phyloP scores from a whole-genome alignment of 345 rosid species.

The Hibiscus trionum region DNA sequence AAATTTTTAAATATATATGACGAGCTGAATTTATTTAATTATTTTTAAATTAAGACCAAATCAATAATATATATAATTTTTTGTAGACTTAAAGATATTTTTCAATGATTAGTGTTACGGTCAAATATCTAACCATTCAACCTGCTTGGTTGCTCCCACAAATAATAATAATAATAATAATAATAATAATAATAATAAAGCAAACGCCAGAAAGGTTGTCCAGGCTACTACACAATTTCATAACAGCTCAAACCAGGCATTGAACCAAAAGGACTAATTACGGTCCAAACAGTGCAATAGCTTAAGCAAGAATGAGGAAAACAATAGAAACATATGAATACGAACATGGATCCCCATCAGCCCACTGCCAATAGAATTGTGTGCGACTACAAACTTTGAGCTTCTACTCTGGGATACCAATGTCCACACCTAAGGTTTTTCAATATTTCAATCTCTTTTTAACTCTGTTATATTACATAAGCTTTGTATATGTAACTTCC shows the following conservation, averaged over 20 bases:
- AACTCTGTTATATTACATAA: slow-evolving; percentile 1
- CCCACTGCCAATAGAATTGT: background rate
- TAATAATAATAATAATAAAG: too few species aligned
- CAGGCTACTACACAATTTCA: slow-evolving; percentile 21
- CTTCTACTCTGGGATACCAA: background rate
- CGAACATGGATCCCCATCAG: background rate
- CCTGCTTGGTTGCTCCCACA: too few species aligned
- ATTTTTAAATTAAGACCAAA: too few species aligned
- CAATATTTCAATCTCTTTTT: slow-evolving; percentile 7
- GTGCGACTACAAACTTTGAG: slow-evolving; percentile 12
- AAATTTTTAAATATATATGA: too few species aligned
- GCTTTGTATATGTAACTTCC: slow-evolving; percentile 6
- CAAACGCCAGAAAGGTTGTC: slow-evolving; percentile 2
- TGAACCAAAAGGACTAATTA: background rate
- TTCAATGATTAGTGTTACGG: too few species aligned
- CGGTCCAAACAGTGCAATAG: background rate
- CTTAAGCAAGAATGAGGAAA: background rate
- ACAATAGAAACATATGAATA: background rate
- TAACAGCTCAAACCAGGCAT: slow-evolving; percentile 22
- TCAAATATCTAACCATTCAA: too few species aligned
- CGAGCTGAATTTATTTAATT: too few species aligned
- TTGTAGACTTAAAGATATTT: too few species aligned
- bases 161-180: background rate
- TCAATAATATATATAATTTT: too few species aligned
- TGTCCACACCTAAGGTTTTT: slow-evolving; percentile 1